Percentiles rank a stretch among this genome's conserved stretches.
These are phyloP conservation scores for Aspergillus ibericus DNA, from an alignment of 2,329 filamentous ascomycete genomes.

Conservation along the genomic window DNA sequence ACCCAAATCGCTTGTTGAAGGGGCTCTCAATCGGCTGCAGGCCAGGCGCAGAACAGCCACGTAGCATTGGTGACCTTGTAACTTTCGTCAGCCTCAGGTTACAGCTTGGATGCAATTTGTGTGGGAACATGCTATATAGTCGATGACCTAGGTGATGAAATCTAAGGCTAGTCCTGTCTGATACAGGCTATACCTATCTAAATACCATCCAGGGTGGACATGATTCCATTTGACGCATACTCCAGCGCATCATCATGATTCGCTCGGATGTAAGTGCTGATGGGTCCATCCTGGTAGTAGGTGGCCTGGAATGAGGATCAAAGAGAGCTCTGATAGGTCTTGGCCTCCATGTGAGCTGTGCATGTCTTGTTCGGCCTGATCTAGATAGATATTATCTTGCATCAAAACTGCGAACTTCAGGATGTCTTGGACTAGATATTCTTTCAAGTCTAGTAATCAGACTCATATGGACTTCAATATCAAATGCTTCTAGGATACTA, in stretches of 20 bases:
- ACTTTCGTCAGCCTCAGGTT: neutral
- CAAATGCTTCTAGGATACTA: too few relatives aligned
- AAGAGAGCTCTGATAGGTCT: constrained; percentile 46
- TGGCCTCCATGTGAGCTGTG: neutral
- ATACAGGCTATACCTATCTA: neutral
- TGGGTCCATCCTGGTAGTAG: neutral
- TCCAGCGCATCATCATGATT: constrained; percentile 12
- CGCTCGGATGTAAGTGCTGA: constrained; percentile 33
- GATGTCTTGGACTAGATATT: too few relatives aligned
- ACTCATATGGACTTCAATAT: too few relatives aligned
- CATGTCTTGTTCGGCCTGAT: neutral
- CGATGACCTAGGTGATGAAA: constrained; percentile 37
- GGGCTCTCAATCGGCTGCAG: constrained; percentile 43
- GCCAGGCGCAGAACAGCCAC: constrained; percentile 26
- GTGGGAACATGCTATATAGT: neutral
- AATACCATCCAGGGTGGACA: neutral
- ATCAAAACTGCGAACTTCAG: too few relatives aligned
- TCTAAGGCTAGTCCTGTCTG: constrained; percentile 25
- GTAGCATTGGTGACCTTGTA: neutral
- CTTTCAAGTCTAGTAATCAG: too few relatives aligned
- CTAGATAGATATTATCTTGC: too few relatives aligned
- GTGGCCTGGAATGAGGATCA: constrained; percentile 31
- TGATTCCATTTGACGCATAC: constrained; percentile 31
- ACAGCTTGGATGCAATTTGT: neutral
- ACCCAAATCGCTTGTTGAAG: constrained; percentile 44